Conservation (phyloP, 1,284 basidiomycete genomes). For the Malassezia caprae region DNA sequence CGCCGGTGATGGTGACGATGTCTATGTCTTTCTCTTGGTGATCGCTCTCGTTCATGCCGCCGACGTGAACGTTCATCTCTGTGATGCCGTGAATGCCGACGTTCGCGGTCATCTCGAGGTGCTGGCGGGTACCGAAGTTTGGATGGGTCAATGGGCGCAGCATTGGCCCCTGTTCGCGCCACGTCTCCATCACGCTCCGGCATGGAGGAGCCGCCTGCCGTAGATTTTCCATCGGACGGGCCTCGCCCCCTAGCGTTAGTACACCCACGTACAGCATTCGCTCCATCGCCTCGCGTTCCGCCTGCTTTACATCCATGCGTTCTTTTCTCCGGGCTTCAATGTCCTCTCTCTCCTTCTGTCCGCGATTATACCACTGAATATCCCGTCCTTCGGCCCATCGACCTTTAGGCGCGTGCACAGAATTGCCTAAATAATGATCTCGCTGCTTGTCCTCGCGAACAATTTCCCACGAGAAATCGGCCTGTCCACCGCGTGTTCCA, state of each 20-base stretch:
- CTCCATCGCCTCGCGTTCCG: conserved; percentile 37
- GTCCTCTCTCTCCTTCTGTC: conserved; percentile 11
- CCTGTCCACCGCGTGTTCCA: conserved; percentile 41
- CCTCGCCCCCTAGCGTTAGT: not conserved
- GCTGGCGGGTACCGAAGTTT: conserved; percentile 11
- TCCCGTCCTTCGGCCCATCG: conserved; percentile 44
- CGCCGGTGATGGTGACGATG: not conserved
- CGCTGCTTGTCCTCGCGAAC: conserved; percentile 41
- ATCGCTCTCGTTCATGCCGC: not conserved
- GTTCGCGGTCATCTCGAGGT: not conserved
- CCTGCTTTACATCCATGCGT: conserved; percentile 31
- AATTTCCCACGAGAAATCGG: conserved; percentile 43
- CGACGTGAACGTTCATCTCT: not conserved
- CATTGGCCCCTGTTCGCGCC: conserved; percentile 13
- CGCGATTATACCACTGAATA: conserved; percentile 47
- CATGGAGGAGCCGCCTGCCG: not conserved
- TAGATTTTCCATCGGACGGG: not conserved
- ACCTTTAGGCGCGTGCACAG: conserved; percentile 41
- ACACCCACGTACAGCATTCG: conserved; percentile 21
- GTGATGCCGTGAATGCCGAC: not conserved
- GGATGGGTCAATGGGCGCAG: conserved; percentile 10
- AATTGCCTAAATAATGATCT: conserved; percentile 45
- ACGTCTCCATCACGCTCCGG: not conserved
- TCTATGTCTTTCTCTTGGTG: not conserved
- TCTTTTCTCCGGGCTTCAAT: conserved; percentile 24